Base-by-base conservation (phyloP, 1,284 basidiomycete genomes). In the Kalmanozyma brasiliensis region DNA sequence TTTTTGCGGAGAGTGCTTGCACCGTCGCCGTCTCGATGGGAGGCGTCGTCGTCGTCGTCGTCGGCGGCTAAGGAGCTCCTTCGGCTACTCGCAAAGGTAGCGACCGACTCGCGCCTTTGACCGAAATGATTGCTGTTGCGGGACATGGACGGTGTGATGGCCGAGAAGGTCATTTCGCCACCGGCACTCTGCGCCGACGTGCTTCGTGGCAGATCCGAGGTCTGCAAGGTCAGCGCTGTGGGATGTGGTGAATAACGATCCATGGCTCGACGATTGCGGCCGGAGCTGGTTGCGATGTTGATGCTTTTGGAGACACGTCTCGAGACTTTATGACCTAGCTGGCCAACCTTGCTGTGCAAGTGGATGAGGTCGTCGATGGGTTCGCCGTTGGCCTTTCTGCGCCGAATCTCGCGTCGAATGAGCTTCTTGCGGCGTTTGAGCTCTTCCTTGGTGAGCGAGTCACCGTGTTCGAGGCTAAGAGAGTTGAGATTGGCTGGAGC, bases 251-350 rank as follows among this genome's bases (percentile, higher is more conserved):
- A 76, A 55, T 73, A 79, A 16, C 63, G 60, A 19, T 73, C 76
- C 72, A 79, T 78, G 2, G 77, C 77, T 19, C 77, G 62, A 10
- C 73, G 76, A 41, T 74, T 77, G 33, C 77, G 68, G 37, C 65
- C 70, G 48, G 60, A 45, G 44, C 66, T 75, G 8, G 66, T 52
- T 11, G 66, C 76, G 38, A 78, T 78, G 30, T 65, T 56, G 22
- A 79, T 49, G n/a, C 73, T 69, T n/a, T 67, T 62, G 5, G 64
- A 64, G 26, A 78, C 69, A 11, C 61, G 64, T 11, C 56, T 37
- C 8, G 66, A 61, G 6, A 77, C 52, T 23, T 37, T 44, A 40
- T 71, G 61, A 20, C 61, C 46, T n/a, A 68, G 52, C 40, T 68
- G 52, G 11, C 58, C 53, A 9, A 52, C 29, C 17, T 53, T 51